A percentile compares a stretch with the other conserved stretches of the same genome.
These are phyloP conservation scores for Boechera divaricarpa DNA, from an alignment of 345 rosid genomes.

Conservation along the genomic window DNA sequence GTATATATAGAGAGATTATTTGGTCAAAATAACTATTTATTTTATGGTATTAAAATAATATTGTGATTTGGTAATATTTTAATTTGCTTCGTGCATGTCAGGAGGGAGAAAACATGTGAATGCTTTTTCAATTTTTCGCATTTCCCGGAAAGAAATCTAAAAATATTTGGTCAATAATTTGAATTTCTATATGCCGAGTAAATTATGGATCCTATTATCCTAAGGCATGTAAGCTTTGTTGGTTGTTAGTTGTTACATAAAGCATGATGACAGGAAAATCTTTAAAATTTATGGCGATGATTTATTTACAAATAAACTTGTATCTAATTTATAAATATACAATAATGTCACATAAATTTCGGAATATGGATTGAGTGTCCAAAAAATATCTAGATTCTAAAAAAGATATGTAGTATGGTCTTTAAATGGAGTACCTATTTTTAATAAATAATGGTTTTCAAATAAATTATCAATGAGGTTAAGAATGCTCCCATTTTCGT, in stretches of 20 bases:
- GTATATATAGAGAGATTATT: slow-evolving; percentile 58
- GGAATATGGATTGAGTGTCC: slow-evolving; percentile 30
- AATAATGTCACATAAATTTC: background rate
- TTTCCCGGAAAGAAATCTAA: slow-evolving; percentile 18
- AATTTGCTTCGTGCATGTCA: slow-evolving; percentile 42
- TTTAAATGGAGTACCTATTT: slow-evolving; percentile 19
- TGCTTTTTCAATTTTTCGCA: slow-evolving; percentile 28
- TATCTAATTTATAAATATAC: background rate
- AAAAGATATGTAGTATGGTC: slow-evolving; percentile 7
- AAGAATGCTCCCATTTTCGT: slow-evolving; percentile 8
- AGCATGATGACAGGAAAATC: slow-evolving; percentile 7
- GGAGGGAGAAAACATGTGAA: slow-evolving; percentile 40
- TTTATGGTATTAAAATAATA: slow-evolving; percentile 17
- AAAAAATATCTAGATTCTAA: slow-evolving; percentile 20
- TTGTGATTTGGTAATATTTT: slow-evolving; percentile 11
- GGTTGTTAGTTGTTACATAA: slow-evolving; percentile 24
- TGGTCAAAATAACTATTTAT: slow-evolving; percentile 52
- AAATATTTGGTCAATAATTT: slow-evolving; percentile 12
- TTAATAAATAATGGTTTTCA: background rate
- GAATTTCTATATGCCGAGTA: slow-evolving; percentile 17
- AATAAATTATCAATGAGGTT: background rate
- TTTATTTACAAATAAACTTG: slow-evolving; percentile 10
- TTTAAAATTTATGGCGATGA: slow-evolving; percentile 2
- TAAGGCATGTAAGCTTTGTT: slow-evolving; percentile 24
- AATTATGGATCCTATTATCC: slow-evolving; percentile 17